Percentiles rank a stretch among this genome's conserved stretches.
These are phyloP conservation scores for Crithidia fasciculata DNA, from an alignment of 208 protist species.

Conservation along the genomic window DNA sequence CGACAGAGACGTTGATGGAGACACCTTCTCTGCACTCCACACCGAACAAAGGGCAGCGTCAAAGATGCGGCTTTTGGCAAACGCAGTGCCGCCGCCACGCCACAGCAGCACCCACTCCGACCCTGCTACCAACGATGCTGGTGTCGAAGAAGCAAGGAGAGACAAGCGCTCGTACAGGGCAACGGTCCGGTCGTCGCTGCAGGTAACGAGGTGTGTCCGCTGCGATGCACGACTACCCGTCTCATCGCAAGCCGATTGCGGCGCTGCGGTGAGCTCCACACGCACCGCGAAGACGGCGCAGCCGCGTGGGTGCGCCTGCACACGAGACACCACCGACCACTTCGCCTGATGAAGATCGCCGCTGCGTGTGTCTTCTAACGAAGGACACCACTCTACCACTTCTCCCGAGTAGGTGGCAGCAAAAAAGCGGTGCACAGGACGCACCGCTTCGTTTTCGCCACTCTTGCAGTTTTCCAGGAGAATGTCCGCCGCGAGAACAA, in stretches of 20 bases:
- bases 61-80: conserved; percentile 72
- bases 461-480: not conserved
- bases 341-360: not conserved
- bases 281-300: conserved; percentile 79
- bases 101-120: conserved; percentile 43
- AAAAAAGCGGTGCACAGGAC: conserved; percentile 34
- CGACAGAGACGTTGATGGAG: not conserved
- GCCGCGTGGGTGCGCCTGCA: conserved; percentile 50
- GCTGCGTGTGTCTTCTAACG: too few relatives aligned
- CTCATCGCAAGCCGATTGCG: not conserved
- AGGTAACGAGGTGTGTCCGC: conserved; percentile 55
- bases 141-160: too few relatives aligned
- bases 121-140: not conserved
- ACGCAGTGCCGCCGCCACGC: conserved; percentile 38
- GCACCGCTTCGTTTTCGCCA: not conserved
- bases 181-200: conserved; percentile 80
- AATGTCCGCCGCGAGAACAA: conserved; percentile 55
- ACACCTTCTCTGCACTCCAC: not conserved
- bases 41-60: conserved; percentile 44
- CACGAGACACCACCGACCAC: conserved; percentile 16
- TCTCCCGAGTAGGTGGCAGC: conserved; percentile 62
- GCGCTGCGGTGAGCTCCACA: not conserved
- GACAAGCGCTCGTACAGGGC: conserved; percentile 38
- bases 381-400: conserved; percentile 46
- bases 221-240: too few relatives aligned